Evolutionary conservation across 73 alveolate species (phyloP), one percentile per base, ranked within the genome.

Genomic region (Paramecium primaurelia): DNA sequence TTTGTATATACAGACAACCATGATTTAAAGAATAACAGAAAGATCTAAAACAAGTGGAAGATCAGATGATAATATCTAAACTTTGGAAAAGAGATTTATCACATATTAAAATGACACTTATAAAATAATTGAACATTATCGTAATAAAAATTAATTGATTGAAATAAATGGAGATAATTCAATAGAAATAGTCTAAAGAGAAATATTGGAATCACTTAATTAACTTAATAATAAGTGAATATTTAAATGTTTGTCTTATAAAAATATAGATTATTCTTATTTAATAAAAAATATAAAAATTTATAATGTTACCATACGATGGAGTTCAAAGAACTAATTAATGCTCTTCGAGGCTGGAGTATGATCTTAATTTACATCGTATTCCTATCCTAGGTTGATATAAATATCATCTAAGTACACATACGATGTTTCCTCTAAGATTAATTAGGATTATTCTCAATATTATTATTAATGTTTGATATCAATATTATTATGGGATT

Each of bases 331-430:
- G 47, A 34, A 51, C 84, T 54, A 54, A 64, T 64, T 28, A 28
- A 64, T 28, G 84, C 84, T 34, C 47, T 9, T 51, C 84, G 47
- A 64, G 47, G 84, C 84, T 64, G 84, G 84, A 64, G 84, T 34
- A 64, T 64, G 84, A 64, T 64, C 45, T 64, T 64, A 34, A 28
- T 64, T 34, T 64, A 28, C 22, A 64, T 64, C 84, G 84, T 64
- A 64, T 64, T 64, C 84, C 84, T 64, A 64, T 64, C 84, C 84
- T 64, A 34, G 51, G 1, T 8, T 64, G 84, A 64, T 64, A 64
- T 64, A 4, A 64, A 64, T 32, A 28, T 32, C 84, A 28, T 64
- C 47, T 42, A 64, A n/a, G 84, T 64, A 64, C 84, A 64, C 84
- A 64, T 64, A 64, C 84, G 84, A 64, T 64, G 69, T 1, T 54